Evolutionary conservation across 2,329 filamentous ascomycete genomes (phyloP), one percentile per base, ranked within the genome.

Genomic region (Phoma sp.): DNA sequence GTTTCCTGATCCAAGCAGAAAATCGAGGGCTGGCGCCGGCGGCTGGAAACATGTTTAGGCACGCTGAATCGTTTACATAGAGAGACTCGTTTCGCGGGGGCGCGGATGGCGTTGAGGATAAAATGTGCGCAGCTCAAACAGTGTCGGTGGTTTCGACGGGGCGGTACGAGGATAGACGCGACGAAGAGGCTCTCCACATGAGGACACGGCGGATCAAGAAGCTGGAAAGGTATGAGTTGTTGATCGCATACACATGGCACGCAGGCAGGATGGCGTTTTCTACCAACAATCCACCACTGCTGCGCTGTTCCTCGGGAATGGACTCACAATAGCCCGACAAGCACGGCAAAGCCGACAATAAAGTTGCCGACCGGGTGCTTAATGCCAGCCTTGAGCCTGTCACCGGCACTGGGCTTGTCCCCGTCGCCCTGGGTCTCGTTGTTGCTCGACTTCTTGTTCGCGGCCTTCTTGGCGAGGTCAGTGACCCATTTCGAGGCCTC

Each of bases 401-500:
- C 60, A 11, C 57, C 54, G 2, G 63, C 65, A 8, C 59, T 64
- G 13, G 53, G 60, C 18, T 46, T 44, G 25, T 57, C 58, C 25
- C 45, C 52, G 3, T 54, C 52, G 10, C 36, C 36, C 29, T 54
- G 52, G 36, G 40, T 54, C 35, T 54, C 52, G 8, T 49, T 29
- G 36, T 54, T 54, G 35, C 41, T 54, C 35, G 47, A 49, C 41
- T 41, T 52, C 22, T 50, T 43, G 22, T 54, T 53, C 11, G 54
- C 52, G 2, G 65, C 64, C 23, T 61, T 62, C 22, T 57, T 58
- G 7, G 62, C 64, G 11, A 62, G 60, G 13, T 57, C 55, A 8
- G 60, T 42, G 13, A 67, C 63, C 66, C 66, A 68, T 7, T 58
- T 50, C 2, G 66, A 62, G 8, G 60, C 66, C 47, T 68, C 62